Evolutionary conservation across 2,329 filamentous ascomycete genomes (phyloP), one percentile per base, ranked within the genome.

Genomic region (Alternaria triticimaculans): DNA sequence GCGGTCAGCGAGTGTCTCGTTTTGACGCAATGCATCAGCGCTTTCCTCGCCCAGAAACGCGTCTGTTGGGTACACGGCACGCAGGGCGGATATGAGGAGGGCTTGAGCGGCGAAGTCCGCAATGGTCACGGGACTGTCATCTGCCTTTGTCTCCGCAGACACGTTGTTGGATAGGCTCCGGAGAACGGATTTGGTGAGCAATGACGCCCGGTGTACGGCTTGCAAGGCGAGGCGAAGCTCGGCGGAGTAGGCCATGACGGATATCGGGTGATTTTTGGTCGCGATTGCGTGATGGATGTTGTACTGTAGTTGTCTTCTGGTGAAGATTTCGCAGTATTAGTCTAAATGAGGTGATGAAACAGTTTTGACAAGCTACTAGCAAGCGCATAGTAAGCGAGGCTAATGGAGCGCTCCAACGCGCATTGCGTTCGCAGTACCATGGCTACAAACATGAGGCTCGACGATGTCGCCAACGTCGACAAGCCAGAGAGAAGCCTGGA

Each of bases 61-160:
- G 68, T 90, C 88, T 3, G 77, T 65, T 0, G 87, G 87, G 67
- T 88, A 89, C 50, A 77, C 81, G 26, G 78, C 76, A 70, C 84
- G 86, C 49, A 90, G 78, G 26, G 86, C 84, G 60, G 81, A 82
- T 69, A 89, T 89, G 69, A 90, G 83, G 37, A 90, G 80, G 10
- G 88, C 87, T 75, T 90, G 88, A 3, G 87, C 85, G 44, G 87
- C 88, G 72, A 90, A 89, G 73, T 90, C 88, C 63, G 87, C 88
- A 41, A 88, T 84, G 1, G 88, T 90, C 55, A 90, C 88, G 23
- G 88, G 88, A 0, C 85, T 86, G 53, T 83, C 80, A 74, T 90
- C 88, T 60, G 81, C 81, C 74, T 90, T 90, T 71, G 85, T 83
- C 56, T 88, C 80, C 21, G 82, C 82, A 60, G 81, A 81, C 53